Evolutionary conservation across 352 stramenopile species (phyloP).

Genomic region (Globisporangium alternatum): DNA sequence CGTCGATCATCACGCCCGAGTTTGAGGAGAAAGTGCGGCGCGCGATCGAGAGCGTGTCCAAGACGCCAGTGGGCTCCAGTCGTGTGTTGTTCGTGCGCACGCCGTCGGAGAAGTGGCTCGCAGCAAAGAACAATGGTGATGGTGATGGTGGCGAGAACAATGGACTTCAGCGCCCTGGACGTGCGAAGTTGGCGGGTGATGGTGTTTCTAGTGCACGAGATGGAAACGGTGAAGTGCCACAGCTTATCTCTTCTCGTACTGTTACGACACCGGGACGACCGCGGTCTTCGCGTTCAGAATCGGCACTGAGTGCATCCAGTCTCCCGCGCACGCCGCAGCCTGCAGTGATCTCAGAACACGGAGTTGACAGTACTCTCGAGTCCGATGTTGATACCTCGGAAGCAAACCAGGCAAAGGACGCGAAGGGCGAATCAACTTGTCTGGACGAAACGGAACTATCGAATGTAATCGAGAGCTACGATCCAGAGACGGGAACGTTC

Average conservation of each 20-base stretch:
- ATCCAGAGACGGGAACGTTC: slow-evolving; percentile 11
- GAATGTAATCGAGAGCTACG: slow-evolving; percentile 14
- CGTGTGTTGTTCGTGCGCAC: slow-evolving; percentile 40
- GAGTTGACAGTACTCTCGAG: background rate
- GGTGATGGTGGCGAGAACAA: background rate
- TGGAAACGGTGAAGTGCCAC: too few species aligned
- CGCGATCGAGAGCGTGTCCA: slow-evolving; percentile 41
- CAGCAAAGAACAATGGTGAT: background rate
- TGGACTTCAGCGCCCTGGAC: slow-evolving; percentile 4
- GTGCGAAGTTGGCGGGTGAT: background rate
- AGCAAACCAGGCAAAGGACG: background rate
- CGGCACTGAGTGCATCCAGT: background rate
- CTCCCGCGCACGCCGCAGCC: background rate
- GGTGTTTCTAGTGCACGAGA: background rate
- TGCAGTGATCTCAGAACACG: background rate
- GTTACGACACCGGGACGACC: background rate
- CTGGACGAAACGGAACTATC: too few species aligned
- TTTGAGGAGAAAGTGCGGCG: slow-evolving; percentile 55
- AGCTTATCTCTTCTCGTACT: background rate
- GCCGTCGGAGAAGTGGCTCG: slow-evolving; percentile 27
- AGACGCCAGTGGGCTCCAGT: slow-evolving; percentile 40
- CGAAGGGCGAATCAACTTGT: too few species aligned
- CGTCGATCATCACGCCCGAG: slow-evolving; percentile 31
- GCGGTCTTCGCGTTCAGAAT: slow-evolving; percentile 1
- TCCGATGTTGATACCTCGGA: background rate